Evolutionary conservation across 164 flowering plant species (phyloP), one percentile per base, ranked within the genome.

Genomic region (Stephania cephalantha): DNA sequence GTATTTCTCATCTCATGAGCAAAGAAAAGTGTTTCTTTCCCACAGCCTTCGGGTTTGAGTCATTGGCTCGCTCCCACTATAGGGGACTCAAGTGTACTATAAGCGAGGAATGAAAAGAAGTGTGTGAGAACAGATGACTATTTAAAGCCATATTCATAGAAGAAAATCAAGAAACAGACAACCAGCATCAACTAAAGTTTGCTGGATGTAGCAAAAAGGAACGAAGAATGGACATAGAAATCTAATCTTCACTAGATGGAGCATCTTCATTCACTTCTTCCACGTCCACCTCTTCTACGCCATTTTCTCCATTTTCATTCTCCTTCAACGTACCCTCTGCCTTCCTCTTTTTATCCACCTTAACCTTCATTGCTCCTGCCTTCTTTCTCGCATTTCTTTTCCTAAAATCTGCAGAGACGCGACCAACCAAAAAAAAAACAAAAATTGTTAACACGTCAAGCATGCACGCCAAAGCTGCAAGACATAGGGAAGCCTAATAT

Each of bases 351-450:
- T 84, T 88, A 42, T 75, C 83, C 72, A 68, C 78, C 55, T 77
- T 87, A 69, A 81, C 79, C 82, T 86, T 84, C 3, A 84, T 75
- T 13, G 86, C 74, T 45, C 69, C 87, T 3, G 81, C 84, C 74
- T 80, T 87, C 79, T 87, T 89, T 79, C 81, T 85, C 73, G 87
- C 88, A 82, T 81, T 85, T 74, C 84, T 87, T 74, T 58, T 72
- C 81, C 84, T 86, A 46, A 85, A 89, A 17, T 84, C 91, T 88
- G 83, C 5, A 76, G 53, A 25, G 25, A 25, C 25, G 25, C 25
- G 25, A 25, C 35, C 31, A 69, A 11, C 48, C 71, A 67, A 30
- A n/a, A 4, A 25, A 25, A 25, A 25, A 25, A 25, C 4, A 61
- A 1, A n/a, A 20, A 35, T 35, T 35, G 42, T 35, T 35, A 35